A percentile compares a stretch with the other conserved stretches of the same genome.
Evolutionary conservation across 140 eudicot species (phyloP).

Genomic region (Senecio squalidus): DNA sequence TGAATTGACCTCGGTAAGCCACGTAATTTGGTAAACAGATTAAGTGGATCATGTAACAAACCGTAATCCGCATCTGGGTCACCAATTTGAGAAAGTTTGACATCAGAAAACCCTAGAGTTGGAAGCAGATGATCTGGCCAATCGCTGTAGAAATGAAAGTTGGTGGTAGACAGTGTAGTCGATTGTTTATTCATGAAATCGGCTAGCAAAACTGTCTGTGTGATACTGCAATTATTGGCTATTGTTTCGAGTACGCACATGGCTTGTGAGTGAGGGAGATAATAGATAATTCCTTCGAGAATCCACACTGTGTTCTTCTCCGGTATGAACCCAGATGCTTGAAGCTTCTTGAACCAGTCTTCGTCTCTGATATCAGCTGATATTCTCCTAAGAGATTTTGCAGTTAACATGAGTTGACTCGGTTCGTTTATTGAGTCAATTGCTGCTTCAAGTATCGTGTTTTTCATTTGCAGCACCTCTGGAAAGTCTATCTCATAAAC

Average conservation of each 20-base stretch:
- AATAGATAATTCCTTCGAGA: constrained; percentile 90
- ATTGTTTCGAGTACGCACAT: constrained; percentile 68
- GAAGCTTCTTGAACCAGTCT: constrained; percentile 89
- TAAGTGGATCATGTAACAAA: constrained; percentile 67
- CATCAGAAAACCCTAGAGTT: constrained; percentile 79
- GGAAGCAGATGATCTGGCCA: constrained; percentile 95
- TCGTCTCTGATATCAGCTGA: constrained; percentile 72
- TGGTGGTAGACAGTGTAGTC: constrained; percentile 55
- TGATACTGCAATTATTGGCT: constrained; percentile 60
- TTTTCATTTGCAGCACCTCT: constrained; percentile 79
- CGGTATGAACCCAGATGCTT: constrained; percentile 68
- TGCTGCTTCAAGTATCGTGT: constrained; percentile 68
- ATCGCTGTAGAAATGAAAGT: constrained; percentile 78
- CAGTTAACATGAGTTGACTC: constrained; percentile 41
- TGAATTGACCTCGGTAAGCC: constrained; percentile 74
- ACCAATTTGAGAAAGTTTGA: constrained; percentile 87
- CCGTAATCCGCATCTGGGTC: constrained; percentile 98
- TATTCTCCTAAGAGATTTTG: constrained; percentile 73
- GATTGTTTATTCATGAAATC: constrained; percentile 99
- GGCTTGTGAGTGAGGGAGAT: constrained; percentile 73
- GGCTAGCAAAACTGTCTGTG: constrained; percentile 80
- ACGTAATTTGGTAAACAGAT: constrained; percentile 76
- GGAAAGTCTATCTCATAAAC: constrained; percentile 89
- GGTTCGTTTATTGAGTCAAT: constrained; percentile 36
- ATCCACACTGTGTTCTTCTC: constrained; percentile 83